Conservation (phyloP, 768 basidiomycete genomes). For the Pisolithus marmoratus region DNA sequence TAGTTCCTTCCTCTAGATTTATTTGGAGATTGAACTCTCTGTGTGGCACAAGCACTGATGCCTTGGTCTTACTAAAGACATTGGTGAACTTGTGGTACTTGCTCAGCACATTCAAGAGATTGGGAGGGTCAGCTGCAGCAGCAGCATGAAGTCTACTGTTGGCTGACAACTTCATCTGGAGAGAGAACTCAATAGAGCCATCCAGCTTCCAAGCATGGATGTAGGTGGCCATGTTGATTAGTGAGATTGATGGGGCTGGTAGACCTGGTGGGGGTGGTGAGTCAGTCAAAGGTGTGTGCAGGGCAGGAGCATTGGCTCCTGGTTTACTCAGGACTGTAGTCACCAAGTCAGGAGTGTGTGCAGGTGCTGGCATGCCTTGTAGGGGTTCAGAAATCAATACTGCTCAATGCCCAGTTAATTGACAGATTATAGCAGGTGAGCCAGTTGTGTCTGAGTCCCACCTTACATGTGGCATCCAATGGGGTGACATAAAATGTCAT, state of each 20-base stretch:
- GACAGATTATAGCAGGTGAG: neutral
- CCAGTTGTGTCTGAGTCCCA: neutral
- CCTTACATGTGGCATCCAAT: constrained; percentile 1
- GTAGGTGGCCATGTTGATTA: neutral
- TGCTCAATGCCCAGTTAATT: neutral
- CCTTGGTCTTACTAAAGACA: constrained; percentile 11
- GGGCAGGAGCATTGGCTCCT: no score
- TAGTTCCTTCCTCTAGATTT: neutral
- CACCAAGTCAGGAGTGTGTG: neutral
- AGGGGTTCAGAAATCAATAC: neutral
- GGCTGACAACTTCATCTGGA: neutral
- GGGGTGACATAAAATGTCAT: constrained; percentile 4
- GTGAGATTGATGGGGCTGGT: neutral
- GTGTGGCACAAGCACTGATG: neutral
- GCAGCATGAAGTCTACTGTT: neutral
- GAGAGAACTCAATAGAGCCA: neutral
- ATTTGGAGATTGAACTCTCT: neutral
- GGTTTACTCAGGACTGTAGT: neutral
- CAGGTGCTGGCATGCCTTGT: neutral
- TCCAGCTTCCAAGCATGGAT: neutral
- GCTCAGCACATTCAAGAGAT: neutral
- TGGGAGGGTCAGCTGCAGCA: neutral
- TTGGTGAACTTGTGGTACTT: constrained; percentile 12
- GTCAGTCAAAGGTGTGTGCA: neutral
- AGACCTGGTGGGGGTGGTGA: neutral